phyloP scores from a whole-genome alignment of 2,329 filamentous ascomycete genomes.

The Elsinoe perseae region DNA sequence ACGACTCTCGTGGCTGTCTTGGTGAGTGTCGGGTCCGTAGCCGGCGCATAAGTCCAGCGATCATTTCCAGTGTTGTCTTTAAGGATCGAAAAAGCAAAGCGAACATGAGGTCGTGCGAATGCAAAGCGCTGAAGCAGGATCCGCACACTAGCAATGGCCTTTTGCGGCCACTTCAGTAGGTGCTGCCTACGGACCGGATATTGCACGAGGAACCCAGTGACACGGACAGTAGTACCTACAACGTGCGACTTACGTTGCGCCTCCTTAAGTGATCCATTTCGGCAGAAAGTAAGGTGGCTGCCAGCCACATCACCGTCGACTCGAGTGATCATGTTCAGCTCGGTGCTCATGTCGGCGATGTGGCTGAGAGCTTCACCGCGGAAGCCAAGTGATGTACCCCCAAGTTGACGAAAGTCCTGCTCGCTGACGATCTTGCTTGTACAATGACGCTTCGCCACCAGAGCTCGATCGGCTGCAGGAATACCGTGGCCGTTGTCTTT shows the following conservation, averaged over 20 bases:
- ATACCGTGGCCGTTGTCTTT: constrained; percentile 70
- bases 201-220: constrained; percentile 51
- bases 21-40: constrained; percentile 40
- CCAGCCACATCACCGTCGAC: constrained; percentile 55
- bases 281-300: constrained; percentile 43
- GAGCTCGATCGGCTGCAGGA: constrained; percentile 50
- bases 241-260: constrained; percentile 46
- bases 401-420: constrained; percentile 52
- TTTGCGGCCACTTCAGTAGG: constrained; percentile 50
- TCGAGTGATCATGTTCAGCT: constrained; percentile 55
- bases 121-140: constrained; percentile 56
- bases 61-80: constrained; percentile 45
- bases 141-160: constrained; percentile 51
- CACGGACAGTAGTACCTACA: constrained; percentile 61
- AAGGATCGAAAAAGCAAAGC: constrained; percentile 52
- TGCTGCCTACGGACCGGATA: constrained; percentile 58
- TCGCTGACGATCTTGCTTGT: constrained; percentile 67
- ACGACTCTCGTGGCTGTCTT: constrained; percentile 58
- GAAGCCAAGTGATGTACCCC: constrained; percentile 61
- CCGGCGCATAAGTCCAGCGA: constrained; percentile 58
- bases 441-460: constrained; percentile 57
- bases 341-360: constrained; percentile 51
- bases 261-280: constrained; percentile 37
- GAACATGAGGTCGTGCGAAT: constrained; percentile 56
- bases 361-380: constrained; percentile 66